Evolutionary conservation across 1,139 yeast genomes (phyloP).

Genomic region (Taphrina deformans): DNA sequence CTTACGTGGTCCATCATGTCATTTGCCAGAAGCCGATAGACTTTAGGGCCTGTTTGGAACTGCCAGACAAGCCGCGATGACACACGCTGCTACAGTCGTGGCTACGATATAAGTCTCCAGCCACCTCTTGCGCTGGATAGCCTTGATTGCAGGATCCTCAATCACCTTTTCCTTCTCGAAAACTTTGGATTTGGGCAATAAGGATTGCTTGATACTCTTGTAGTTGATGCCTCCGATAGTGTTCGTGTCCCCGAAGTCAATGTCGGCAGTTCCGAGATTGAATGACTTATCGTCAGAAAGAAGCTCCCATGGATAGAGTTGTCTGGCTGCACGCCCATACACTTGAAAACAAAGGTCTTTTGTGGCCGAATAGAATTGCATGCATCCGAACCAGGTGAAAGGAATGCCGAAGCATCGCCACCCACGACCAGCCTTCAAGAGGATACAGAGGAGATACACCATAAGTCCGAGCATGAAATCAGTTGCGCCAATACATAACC

Average conservation of each 20-base stretch:
- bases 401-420: conserved; percentile 31
- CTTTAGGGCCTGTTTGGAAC: conserved; percentile 29
- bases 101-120: conserved; percentile 31
- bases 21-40: too few species aligned
- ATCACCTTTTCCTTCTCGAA: conserved; percentile 33
- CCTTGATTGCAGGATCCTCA: conserved; percentile 29
- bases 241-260: conserved; percentile 16
- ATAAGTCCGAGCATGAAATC: conserved; percentile 26
- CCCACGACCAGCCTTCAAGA: conserved; percentile 29
- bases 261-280: conserved; percentile 28
- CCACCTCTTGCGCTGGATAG: conserved; percentile 28
- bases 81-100: conserved; percentile 31
- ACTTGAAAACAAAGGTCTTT: conserved; percentile 31
- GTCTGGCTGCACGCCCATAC: conserved; percentile 32
- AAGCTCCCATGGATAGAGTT: conserved; percentile 32
- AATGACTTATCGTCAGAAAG: conserved; percentile 31
- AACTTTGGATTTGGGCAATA: conserved; percentile 21
- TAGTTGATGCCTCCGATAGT: conserved; percentile 27
- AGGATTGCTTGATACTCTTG: conserved; percentile 18
- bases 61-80: conserved; percentile 28
- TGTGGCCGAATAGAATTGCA: conserved; percentile 31
- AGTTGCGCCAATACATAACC: conserved; percentile 24
- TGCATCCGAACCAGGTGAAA: conserved; percentile 33
- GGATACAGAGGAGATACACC: conserved; percentile 28
- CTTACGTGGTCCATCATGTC: too few species aligned